Conservation (phyloP, 164 flowering plant genomes). For the Buxus sempervirens region DNA sequence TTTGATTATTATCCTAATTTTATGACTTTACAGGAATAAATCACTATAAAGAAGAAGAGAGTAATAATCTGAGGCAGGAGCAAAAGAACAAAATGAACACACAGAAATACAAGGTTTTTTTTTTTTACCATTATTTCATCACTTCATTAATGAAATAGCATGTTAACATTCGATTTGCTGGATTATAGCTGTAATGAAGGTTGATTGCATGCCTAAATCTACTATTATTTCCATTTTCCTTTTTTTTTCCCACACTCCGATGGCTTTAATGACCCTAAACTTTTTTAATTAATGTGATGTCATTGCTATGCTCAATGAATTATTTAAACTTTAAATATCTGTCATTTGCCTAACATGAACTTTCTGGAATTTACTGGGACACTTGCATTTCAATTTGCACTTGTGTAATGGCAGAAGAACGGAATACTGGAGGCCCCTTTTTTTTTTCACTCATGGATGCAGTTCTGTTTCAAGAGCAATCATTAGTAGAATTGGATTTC, state of each 20-base stretch:
- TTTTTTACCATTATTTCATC: conserved; percentile 5
- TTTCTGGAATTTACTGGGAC: background rate
- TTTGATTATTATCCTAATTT: background rate
- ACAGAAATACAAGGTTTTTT: conserved; percentile 56
- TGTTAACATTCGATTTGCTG: background rate
- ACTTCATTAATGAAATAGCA: background rate
- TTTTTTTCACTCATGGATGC: background rate
- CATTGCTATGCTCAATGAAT: background rate
- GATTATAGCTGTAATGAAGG: background rate
- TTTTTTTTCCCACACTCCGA: background rate
- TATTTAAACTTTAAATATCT: too few species aligned
- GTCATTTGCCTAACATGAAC: background rate
- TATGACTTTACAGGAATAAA: conserved; percentile 36
- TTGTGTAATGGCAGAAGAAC: background rate
- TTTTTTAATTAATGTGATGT: background rate
- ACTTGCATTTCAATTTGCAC: background rate
- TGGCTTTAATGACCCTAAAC: background rate
- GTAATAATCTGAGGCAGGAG: conserved; percentile 45
- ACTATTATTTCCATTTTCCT: background rate
- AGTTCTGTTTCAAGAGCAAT: background rate
- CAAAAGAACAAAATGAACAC: conserved; percentile 48
- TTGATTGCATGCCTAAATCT: background rate
- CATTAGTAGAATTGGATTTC: background rate
- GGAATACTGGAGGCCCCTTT: background rate
- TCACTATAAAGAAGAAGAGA: conserved; percentile 39